A percentile compares a stretch with the other conserved stretches of the same genome.
Evolutionary conservation across 768 basidiomycete genomes (phyloP).

Genomic region (Imleria badia): DNA sequence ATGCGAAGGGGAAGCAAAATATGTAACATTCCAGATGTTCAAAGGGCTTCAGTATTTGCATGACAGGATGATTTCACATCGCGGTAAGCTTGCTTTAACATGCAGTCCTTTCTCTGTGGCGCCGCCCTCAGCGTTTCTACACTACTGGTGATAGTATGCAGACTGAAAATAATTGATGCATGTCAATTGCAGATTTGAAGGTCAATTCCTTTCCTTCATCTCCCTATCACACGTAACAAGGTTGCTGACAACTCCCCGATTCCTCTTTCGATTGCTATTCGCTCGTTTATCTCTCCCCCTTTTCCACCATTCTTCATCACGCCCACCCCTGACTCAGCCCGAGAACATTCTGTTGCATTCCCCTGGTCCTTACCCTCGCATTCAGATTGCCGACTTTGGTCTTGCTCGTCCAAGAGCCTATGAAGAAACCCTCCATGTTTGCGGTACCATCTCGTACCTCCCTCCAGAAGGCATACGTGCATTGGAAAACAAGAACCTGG

Average conservation of each 20-base stretch:
- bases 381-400: constrained; percentile 86
- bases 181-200: constrained; percentile 56
- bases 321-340: constrained; percentile 48
- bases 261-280: not conserved
- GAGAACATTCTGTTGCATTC: constrained; percentile 79
- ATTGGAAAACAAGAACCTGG: constrained; percentile 68
- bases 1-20: constrained; percentile 80
- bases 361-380: constrained; percentile 83
- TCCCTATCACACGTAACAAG: not conserved
- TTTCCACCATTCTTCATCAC: not conserved
- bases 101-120: not conserved
- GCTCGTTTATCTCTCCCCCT: not conserved
- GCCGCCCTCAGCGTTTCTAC: not conserved
- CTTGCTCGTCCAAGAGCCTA: constrained; percentile 76
- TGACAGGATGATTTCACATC: constrained; percentile 69
- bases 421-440: constrained; percentile 83
- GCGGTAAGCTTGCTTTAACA: constrained; percentile 47
- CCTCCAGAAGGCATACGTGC: constrained; percentile 85
- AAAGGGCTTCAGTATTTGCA: constrained; percentile 72
- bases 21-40: constrained; percentile 79
- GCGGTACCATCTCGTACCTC: constrained; percentile 84
- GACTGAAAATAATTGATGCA: not conserved
- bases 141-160: not conserved
- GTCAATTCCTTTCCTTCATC: constrained; percentile 30
- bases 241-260: not conserved